Percentiles rank a stretch among this genome's conserved stretches.
Conservation (phyloP, 2,329 filamentous ascomycete species). For the Neocucurbitaria cava region DNA sequence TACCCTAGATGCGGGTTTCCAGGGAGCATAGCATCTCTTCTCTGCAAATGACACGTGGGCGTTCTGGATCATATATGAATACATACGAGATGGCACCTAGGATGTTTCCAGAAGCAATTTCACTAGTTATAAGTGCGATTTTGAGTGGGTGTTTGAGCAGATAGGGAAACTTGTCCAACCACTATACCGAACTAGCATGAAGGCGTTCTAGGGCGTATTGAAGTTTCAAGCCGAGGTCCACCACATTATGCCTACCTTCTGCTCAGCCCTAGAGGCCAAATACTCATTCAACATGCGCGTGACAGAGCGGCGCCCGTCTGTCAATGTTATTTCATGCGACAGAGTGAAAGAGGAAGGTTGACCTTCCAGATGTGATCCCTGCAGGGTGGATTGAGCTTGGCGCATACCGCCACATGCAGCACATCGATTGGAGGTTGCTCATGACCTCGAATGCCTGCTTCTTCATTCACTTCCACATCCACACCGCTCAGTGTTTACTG, state of each 20-base stretch:
- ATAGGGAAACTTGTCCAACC: conserved; percentile 19
- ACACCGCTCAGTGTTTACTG: conserved; percentile 11
- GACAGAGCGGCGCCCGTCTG: neutral
- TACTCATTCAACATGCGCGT: conserved; percentile 1
- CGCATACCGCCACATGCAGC: conserved; percentile 34
- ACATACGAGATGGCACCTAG: neutral
- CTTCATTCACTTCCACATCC: conserved; percentile 22
- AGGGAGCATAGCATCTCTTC: conserved; percentile 9
- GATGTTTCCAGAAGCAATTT: neutral
- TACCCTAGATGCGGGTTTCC: conserved; percentile 18
- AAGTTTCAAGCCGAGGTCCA: conserved; percentile 25
- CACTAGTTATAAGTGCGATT: conserved; percentile 3
- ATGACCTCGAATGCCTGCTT: conserved; percentile 32
- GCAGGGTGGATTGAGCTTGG: conserved; percentile 22
- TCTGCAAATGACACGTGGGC: conserved; percentile 6
- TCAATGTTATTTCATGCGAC: conserved; percentile 14
- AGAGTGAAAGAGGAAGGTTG: conserved; percentile 23
- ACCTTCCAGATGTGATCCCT: conserved; percentile 19
- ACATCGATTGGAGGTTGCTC: conserved; percentile 28
- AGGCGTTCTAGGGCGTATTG: conserved; percentile 23
- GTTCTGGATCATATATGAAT: conserved; percentile 10
- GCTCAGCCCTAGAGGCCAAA: conserved; percentile 9
- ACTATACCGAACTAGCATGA: conserved; percentile 2
- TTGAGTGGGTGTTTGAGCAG: conserved; percentile 1
- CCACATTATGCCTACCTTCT: neutral